Conservation (phyloP, 2,329 filamentous ascomycete species). For the Trichoderma asperellum region DNA sequence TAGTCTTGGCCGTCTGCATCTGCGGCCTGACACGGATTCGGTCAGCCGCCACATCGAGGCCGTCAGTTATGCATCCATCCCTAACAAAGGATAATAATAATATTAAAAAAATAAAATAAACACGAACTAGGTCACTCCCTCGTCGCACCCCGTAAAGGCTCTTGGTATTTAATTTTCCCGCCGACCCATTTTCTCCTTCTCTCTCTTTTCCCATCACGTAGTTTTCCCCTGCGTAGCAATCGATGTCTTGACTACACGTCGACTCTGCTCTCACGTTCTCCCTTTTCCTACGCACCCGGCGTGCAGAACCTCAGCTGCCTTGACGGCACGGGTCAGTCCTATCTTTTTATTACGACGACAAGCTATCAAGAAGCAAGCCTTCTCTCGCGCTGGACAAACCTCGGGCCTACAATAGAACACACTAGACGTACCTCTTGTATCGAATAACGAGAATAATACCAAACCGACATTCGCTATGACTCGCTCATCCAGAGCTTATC, state of each 20-base stretch:
- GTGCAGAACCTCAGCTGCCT: slow-evolving; percentile 29
- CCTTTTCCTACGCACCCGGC: slow-evolving; percentile 24
- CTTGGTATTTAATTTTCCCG: slow-evolving; percentile 9
- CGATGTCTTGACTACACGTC: background rate
- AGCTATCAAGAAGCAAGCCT: slow-evolving; percentile 20
- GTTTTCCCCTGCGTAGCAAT: slow-evolving; percentile 7
- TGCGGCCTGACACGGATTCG: slow-evolving; percentile 27
- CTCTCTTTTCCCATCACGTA: slow-evolving; percentile 2
- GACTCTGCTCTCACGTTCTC: background rate
- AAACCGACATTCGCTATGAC: slow-evolving; percentile 21
- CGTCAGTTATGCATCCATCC: slow-evolving; percentile 12
- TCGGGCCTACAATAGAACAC: background rate
- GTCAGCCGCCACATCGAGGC: slow-evolving; percentile 24
- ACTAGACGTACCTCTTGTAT: background rate
- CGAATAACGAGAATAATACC: slow-evolving; percentile 6
- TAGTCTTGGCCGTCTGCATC: slow-evolving; percentile 25
- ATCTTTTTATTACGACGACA: slow-evolving; percentile 16
- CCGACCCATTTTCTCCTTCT: background rate
- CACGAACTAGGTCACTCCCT: background rate
- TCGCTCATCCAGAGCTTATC: slow-evolving; percentile 21
- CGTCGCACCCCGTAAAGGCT: background rate
- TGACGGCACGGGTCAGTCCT: slow-evolving; percentile 26
- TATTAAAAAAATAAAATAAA: background rate
- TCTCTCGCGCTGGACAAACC: slow-evolving; percentile 10
- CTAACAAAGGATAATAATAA: background rate